Percentiles rank a stretch among this genome's conserved stretches.
Conservation (phyloP, 495 filamentous ascomycete genomes). For the Lophium mytilinum region DNA sequence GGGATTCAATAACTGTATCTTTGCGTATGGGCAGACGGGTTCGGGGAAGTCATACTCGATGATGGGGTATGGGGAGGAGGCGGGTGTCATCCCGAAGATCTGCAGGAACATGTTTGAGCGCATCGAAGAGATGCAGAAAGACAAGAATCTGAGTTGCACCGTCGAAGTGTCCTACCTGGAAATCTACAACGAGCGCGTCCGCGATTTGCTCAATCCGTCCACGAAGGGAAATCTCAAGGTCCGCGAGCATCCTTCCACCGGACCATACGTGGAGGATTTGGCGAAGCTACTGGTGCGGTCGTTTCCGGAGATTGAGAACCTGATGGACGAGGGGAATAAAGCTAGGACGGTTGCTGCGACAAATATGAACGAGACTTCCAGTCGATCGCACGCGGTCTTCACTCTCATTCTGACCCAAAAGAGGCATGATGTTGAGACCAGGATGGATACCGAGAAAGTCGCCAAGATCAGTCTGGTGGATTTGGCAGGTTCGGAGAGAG, state of each 20-base stretch:
- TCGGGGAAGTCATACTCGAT: constrained; percentile 99
- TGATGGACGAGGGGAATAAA: constrained; percentile 99
- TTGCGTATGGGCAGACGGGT: constrained; percentile 97
- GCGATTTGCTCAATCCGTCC: constrained; percentile 90
- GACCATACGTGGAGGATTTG: constrained; percentile 96
- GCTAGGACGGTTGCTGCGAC: constrained; percentile 96
- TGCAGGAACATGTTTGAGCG: constrained; percentile 95
- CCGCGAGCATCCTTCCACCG: constrained; percentile 93
- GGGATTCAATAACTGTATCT: constrained; percentile 99
- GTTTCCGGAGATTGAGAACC: constrained; percentile 88
- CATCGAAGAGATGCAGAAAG: constrained; percentile 58
- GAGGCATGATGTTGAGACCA: constrained; percentile 83
- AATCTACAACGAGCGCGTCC: constrained; percentile 98
- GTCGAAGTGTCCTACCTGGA: constrained; percentile 98
- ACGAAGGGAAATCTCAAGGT: constrained; percentile 97
- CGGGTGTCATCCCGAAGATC: constrained; percentile 95
- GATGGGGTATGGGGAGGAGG: constrained; percentile 98
- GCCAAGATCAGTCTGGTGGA: constrained; percentile 97
- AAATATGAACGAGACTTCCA: constrained; percentile 99
- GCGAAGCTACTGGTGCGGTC: constrained; percentile 96
- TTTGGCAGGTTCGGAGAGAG: constrained; percentile 94
- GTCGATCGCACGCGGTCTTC: constrained; percentile 96
- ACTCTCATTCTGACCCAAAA: constrained; percentile 94
- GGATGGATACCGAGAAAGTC: constrained; percentile 94
- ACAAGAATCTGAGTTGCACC: constrained; percentile 75